Evolutionary conservation across 345 rosid species (phyloP).

Genomic region (Euphorbia peplus): DNA sequence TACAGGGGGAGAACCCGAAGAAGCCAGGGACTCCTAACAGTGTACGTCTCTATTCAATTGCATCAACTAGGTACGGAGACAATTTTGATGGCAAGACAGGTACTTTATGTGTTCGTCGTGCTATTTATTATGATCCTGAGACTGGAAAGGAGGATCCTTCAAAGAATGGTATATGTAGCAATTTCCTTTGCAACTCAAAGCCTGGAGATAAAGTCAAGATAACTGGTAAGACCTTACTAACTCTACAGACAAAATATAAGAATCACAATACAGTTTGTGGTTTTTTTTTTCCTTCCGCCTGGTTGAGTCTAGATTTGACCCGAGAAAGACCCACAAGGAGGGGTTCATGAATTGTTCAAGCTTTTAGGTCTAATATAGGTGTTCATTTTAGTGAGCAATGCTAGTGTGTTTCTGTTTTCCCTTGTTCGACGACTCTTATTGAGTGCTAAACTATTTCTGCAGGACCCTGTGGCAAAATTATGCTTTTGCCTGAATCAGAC

Average conservation of each 20-base stretch:
- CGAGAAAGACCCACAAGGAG: too few relatives aligned
- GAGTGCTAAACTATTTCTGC: slow-evolving; percentile 18
- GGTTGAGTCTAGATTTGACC: too few relatives aligned
- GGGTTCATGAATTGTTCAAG: too few relatives aligned
- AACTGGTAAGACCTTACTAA: slow-evolving; percentile 52
- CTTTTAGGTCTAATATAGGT: not conserved
- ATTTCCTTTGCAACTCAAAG: slow-evolving; percentile 84
- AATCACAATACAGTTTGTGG: too few relatives aligned
- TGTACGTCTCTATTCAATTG: slow-evolving; percentile 95
- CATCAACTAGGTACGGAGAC: slow-evolving; percentile 92
- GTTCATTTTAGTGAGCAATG: too few relatives aligned
- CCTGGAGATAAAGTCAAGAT: slow-evolving; percentile 84
- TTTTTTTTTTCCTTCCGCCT: not conserved
- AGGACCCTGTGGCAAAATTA: slow-evolving; percentile 96
- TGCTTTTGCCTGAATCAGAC: slow-evolving; percentile 93
- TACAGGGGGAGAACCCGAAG: slow-evolving; percentile 97
- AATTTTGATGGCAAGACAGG: slow-evolving; percentile 86
- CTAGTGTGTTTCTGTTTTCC: not conserved
- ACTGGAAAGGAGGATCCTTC: slow-evolving; percentile 92
- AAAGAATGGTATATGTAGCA: slow-evolving; percentile 88
- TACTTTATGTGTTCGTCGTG: slow-evolving; percentile 94
- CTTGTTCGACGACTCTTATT: not conserved
- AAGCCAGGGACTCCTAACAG: slow-evolving; percentile 84
- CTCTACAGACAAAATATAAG: not conserved
- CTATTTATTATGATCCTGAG: slow-evolving; percentile 87